Base-by-base conservation (phyloP, 768 basidiomycete genomes). In the Phaeotremella skinneri region DNA sequence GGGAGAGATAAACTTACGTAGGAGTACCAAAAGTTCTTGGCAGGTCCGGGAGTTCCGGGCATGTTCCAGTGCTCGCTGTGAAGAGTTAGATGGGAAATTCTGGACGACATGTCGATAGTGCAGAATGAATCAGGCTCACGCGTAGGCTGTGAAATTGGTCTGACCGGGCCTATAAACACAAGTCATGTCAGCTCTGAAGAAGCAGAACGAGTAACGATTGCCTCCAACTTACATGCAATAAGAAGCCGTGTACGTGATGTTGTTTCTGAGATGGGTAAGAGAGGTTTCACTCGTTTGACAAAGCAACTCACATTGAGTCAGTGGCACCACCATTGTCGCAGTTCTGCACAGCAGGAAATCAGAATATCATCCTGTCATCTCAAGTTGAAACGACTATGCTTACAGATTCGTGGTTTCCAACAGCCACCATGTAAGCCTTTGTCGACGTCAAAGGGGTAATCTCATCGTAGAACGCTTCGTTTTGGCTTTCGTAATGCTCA, bases 371-470 rank as follows among this genome's bases (percentile, higher is more conserved):
- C 23, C 43, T 45, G 43, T 45, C 43, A 45, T 11, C 21, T 13
- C 7, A 7, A 6, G 21, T 21, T 9, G 7, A 11, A 20, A 9
- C 23, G 7, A 9, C 7, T 20, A 56, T 61, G n/a, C 43, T 45
- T 21, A 45, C 43, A 7, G 61, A 60, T 56, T 75, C 74, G 63
- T 75, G 74, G 41, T 75, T 75, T 6, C 74, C 73, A 0, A 66
- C 63, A 2, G 45, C 34, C 17, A 75, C 70, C 70, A 74, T 72
- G 64, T 72, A 74, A 17, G 72, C 59, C 34, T 59, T 55, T 16
- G 41, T 25, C 14, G 67, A 55, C 11, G 72, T 63, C 54, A 75
- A 37, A 0, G 59, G 42, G 7, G 30, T 31, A 9, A 63, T 50
- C 49, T 63, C 32, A 42, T 63, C 58, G 48, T 55, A 63, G 53